Evolutionary conservation across 2,329 filamentous ascomycete species (phyloP).

Genomic region (Paracoccidioides brasiliensis): DNA sequence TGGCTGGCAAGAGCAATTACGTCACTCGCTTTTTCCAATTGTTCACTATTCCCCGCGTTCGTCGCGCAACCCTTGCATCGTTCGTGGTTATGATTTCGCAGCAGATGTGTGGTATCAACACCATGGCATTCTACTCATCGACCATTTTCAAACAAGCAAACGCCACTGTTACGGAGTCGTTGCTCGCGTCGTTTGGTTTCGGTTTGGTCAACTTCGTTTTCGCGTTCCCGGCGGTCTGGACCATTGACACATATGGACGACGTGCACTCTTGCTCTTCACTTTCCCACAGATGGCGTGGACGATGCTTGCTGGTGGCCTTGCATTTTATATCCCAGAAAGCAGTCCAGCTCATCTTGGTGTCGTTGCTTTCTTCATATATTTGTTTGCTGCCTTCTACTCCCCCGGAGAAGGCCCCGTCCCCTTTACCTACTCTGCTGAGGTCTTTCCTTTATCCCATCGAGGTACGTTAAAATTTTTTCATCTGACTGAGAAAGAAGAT

Average conservation of each 20-base stretch:
- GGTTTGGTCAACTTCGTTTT: slow-evolving; percentile 54
- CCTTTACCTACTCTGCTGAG: slow-evolving; percentile 42
- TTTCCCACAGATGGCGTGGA: slow-evolving; percentile 56
- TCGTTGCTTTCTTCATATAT: slow-evolving; percentile 50
- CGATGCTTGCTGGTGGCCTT: slow-evolving; percentile 50
- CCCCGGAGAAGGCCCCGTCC: slow-evolving; percentile 47
- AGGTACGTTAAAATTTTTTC: slow-evolving; percentile 19
- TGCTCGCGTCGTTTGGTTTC: slow-evolving; percentile 52
- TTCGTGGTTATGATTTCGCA: slow-evolving; percentile 70
- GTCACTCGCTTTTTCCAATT: slow-evolving; percentile 44
- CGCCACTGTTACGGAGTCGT: slow-evolving; percentile 41
- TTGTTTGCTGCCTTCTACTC: slow-evolving; percentile 54
- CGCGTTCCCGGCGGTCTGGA: slow-evolving; percentile 51
- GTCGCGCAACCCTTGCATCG: slow-evolving; percentile 57
- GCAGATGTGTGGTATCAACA: slow-evolving; percentile 60
- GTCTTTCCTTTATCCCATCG: slow-evolving; percentile 44
- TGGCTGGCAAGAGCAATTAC: slow-evolving; percentile 41
- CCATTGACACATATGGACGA: slow-evolving; percentile 55
- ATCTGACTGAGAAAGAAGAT: slow-evolving; percentile 8
- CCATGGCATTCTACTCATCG: slow-evolving; percentile 63
- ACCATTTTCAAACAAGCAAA: slow-evolving; percentile 45
- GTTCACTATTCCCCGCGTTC: slow-evolving; percentile 37
- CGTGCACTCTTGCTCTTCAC: slow-evolving; percentile 51
- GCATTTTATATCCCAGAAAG: slow-evolving; percentile 39
- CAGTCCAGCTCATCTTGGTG: slow-evolving; percentile 35